Evolutionary conservation across 169 alveolate genomes (phyloP).

Genomic region (Cryptosporidium viatorum): DNA sequence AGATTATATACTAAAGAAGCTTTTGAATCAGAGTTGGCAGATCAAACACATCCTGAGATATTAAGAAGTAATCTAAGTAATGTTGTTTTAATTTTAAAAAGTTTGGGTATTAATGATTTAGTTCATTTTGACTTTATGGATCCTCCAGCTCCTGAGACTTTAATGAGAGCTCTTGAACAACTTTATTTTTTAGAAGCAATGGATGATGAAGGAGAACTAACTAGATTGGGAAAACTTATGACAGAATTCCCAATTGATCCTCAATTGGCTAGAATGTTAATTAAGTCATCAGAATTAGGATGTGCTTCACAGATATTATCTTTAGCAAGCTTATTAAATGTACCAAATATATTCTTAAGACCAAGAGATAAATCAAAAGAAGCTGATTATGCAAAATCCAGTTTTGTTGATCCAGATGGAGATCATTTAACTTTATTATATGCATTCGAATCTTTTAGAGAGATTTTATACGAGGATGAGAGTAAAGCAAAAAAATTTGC

Average conservation of each 20-base stretch:
- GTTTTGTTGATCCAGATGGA: slow-evolving; percentile 95
- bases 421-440: slow-evolving; percentile 97
- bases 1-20: slow-evolving; percentile 97
- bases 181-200: slow-evolving; percentile 96
- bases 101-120: slow-evolving; percentile 96
- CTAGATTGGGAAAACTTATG: slow-evolving; percentile 95
- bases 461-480: slow-evolving; percentile 81
- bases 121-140: slow-evolving; percentile 99
- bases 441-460: slow-evolving; percentile 81
- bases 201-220: slow-evolving; percentile 98
- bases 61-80: slow-evolving; percentile 95
- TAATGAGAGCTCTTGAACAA: slow-evolving; percentile 96
- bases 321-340: slow-evolving; percentile 93
- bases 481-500: slow-evolving; percentile 89
- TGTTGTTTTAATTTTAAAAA: slow-evolving; percentile 95
- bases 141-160: slow-evolving; percentile 99
- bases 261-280: slow-evolving; percentile 93
- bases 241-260: slow-evolving; percentile 99
- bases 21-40: slow-evolving; percentile 92
- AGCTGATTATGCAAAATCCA: slow-evolving; percentile 93
- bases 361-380: slow-evolving; percentile 91
- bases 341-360: slow-evolving; percentile 92
- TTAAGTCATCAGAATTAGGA: slow-evolving; percentile 86
- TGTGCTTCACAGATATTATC: slow-evolving; percentile 91
- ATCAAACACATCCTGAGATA: slow-evolving; percentile 98